Base-by-base conservation (phyloP, 2,329 filamentous ascomycete species). In the Cordyceps javanica region DNA sequence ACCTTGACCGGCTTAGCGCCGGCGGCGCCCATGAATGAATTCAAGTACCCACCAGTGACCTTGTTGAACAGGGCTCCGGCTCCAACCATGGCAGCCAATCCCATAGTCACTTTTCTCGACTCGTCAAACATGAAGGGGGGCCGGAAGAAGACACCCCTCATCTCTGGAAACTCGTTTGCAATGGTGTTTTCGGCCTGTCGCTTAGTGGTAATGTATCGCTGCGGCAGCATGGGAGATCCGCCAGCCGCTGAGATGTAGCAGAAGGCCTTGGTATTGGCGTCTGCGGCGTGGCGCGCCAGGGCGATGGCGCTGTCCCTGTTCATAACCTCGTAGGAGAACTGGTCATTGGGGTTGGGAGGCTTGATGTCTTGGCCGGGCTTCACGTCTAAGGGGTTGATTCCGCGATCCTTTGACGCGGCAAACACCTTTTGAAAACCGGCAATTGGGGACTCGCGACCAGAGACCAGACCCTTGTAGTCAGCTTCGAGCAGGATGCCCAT, bases 401-500 rank as follows among this genome's bases (percentile, higher is more conserved):
- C 83, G 58, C 84, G 82, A 67, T 74, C 77, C 34, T 87, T 87
- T 2, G 81, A 79, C 1, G 83, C 70, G 53, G 86, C 85, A 70
- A 97, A 96, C 26, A 91, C 90, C 65, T 88, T 86, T 61, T 83
- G 82, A 14, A 99, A 76, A 1, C 91, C 93, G 7, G 84, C 74
- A 54, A 96, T 73, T n/a, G 91, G 85, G 0, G 89, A 91, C 67
- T 96, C 92, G 60, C 83, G 85, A 52, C 94, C 94, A 21, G 85
- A 87, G 26, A 99, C 70, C 16, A 96, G 87, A 64, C 89, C 89
- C 75, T 99, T 99, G 83, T 99, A 99, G 77, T 99, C 94, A 51
- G 92, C 91, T 77, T 99, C 94, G 10, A 99, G 83, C 19, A 99
- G 81, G 66, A 99, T 97, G 10, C 94, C 94, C 88, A 97, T 92